Conservation (phyloP, 2,329 filamentous ascomycete species). For the Fusarium sp. region DNA sequence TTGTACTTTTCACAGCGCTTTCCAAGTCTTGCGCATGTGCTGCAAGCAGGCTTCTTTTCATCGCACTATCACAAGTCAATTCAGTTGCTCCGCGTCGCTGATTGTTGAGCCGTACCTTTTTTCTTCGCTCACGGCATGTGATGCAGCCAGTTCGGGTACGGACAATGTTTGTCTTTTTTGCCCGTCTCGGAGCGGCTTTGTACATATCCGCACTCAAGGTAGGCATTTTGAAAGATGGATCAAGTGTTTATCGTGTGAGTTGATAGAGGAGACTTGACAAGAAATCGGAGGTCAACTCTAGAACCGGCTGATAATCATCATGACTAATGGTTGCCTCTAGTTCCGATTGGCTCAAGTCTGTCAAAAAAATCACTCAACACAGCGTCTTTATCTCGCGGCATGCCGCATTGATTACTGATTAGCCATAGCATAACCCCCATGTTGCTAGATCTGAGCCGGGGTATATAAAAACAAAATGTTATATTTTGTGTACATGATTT, state of each 20-base stretch:
- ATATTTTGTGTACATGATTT: background rate
- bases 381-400: background rate
- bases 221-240: background rate
- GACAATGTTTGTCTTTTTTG: slow-evolving; percentile 39
- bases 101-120: slow-evolving; percentile 19
- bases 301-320: background rate
- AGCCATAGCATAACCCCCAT: background rate
- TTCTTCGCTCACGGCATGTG: slow-evolving; percentile 27
- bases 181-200: slow-evolving; percentile 33
- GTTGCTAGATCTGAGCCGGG: background rate
- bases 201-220: slow-evolving; percentile 29
- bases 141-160: slow-evolving; percentile 37
- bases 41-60: slow-evolving; percentile 23
- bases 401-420: background rate
- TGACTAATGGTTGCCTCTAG: background rate
- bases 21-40: slow-evolving; percentile 16
- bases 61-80: slow-evolving; percentile 19
- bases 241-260: background rate
- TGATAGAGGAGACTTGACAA: background rate
- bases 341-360: background rate
- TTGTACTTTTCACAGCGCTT: slow-evolving; percentile 11
- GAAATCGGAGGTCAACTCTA: background rate
- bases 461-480: background rate
- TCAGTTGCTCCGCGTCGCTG: background rate
- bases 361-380: background rate